Conservation (phyloP, 2,329 filamentous ascomycete species). For the Scolecobasidium constrictum region DNA sequence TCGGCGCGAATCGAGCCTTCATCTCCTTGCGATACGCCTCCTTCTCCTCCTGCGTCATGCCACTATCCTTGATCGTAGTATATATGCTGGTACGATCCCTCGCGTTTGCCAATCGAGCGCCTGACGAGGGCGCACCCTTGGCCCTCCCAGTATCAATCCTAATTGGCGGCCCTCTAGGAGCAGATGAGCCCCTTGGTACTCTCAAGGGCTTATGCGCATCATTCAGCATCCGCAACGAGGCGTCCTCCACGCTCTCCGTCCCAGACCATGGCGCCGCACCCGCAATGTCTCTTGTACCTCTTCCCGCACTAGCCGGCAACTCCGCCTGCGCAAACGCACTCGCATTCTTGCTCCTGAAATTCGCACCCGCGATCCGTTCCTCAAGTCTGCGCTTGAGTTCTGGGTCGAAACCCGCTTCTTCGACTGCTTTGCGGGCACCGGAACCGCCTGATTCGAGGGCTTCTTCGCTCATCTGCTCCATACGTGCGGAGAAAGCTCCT, state of each 20-base stretch:
- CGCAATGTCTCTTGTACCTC: constrained; percentile 58
- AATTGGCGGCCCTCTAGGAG: constrained; percentile 28
- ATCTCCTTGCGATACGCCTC: constrained; percentile 63
- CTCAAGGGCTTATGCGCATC: constrained; percentile 46
- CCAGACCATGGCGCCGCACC: constrained; percentile 67
- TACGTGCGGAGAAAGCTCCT: constrained; percentile 47
- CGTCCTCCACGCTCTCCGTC: constrained; percentile 60
- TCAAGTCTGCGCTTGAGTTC: constrained; percentile 48
- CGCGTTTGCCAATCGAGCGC: constrained; percentile 44
- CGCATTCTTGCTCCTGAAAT: constrained; percentile 42
- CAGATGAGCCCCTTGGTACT: constrained; percentile 11
- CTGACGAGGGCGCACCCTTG: constrained; percentile 30
- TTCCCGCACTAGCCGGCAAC: constrained; percentile 51
- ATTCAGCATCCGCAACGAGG: constrained; percentile 67
- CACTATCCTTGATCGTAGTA: constrained; percentile 39
- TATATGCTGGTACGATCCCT: constrained; percentile 49
- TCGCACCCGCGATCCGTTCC: constrained; percentile 46
- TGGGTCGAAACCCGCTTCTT: constrained; percentile 52
- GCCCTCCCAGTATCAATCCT: constrained; percentile 32
- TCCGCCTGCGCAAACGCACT: constrained; percentile 42
- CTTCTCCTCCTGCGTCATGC: constrained; percentile 58
- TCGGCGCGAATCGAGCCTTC: constrained; percentile 68
- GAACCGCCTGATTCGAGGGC: constrained; percentile 43
- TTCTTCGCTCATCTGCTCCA: constrained; percentile 51
- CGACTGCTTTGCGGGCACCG: constrained; percentile 44